These are phyloP conservation scores for Fomitiporia mediterranea DNA, from an alignment of 1,284 basidiomycete species.

Conservation along the genomic window DNA sequence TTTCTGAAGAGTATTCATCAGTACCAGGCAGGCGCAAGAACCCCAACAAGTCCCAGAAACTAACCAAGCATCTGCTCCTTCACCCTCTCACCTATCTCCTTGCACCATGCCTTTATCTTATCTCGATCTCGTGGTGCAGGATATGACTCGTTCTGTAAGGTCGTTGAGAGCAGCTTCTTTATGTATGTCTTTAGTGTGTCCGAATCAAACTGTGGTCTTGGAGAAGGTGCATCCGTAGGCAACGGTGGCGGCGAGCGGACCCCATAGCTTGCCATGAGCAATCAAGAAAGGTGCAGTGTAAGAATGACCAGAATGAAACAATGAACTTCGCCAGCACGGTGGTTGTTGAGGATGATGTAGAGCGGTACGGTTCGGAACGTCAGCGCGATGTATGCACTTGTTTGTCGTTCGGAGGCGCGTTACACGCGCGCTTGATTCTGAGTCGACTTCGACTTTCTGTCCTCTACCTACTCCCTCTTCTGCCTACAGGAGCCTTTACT, in stretches of 20 bases:
- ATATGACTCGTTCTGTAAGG: conserved; percentile 61
- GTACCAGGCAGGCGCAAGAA: conserved; percentile 11
- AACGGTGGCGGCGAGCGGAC: conserved; percentile 46
- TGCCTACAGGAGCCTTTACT: not conserved
- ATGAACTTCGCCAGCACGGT: not conserved
- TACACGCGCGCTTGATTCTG: not conserved
- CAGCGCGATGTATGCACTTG: conserved; percentile 17
- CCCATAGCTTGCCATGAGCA: conserved; percentile 38
- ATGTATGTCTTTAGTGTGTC: conserved; percentile 71
- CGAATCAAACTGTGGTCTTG: conserved; percentile 62
- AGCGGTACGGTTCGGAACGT: not conserved
- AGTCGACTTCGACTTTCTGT: conserved; percentile 9
- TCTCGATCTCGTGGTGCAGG: conserved; percentile 63
- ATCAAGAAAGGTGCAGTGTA: conserved; percentile 12
- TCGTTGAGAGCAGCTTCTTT: conserved; percentile 69
- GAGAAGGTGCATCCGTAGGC: conserved; percentile 52
- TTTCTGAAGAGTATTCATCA: conserved; percentile 38
- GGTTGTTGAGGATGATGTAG: conserved; percentile 5
- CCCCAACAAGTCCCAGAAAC: conserved; percentile 20
- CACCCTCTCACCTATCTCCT: conserved; percentile 74
- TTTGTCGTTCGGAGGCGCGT: conserved; percentile 19
- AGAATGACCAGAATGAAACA: not conserved
- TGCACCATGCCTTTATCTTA: conserved; percentile 67
- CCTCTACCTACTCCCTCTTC: too few species aligned
- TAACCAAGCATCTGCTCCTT: conserved; percentile 71